phyloP scores from a whole-genome alignment of 1,139 yeast species.

The Debaryomyces coudertii region DNA sequence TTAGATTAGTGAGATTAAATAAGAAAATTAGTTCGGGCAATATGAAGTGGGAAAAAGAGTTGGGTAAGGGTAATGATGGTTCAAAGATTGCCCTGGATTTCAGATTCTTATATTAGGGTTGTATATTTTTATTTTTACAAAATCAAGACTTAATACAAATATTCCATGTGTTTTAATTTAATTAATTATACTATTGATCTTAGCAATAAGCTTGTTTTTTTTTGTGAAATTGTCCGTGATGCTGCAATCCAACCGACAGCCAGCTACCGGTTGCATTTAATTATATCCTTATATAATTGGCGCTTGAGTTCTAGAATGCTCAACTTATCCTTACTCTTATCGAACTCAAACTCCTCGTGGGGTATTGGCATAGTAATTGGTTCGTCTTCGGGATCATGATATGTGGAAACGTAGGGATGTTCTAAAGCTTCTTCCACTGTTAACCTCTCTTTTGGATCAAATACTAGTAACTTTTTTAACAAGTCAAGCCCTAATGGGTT shows the following conservation, averaged over 20 bases:
- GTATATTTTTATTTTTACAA: neutral
- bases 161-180: neutral
- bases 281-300: conserved; percentile 66
- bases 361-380: conserved; percentile 77
- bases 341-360: conserved; percentile 80
- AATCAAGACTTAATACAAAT: neutral
- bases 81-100: conserved; percentile 46
- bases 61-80: conserved; percentile 52
- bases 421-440: conserved; percentile 78
- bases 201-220: neutral
- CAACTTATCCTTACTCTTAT: conserved; percentile 70
- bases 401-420: conserved; percentile 79
- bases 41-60: conserved; percentile 55
- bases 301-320: conserved; percentile 70
- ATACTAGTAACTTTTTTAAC: conserved; percentile 70
- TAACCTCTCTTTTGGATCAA: conserved; percentile 79
- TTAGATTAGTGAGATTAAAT: conserved; percentile 43
- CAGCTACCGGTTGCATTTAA: conserved; percentile 20
- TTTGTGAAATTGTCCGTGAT: neutral
- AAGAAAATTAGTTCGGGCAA: conserved; percentile 48
- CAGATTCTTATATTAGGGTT: conserved; percentile 36
- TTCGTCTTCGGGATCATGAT: conserved; percentile 85
- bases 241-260: neutral
- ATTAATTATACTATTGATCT: neutral
- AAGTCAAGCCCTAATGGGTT: conserved; percentile 80